Base-by-base conservation (phyloP, 1,284 basidiomycete species). In the Apiotrichum gamsii region DNA sequence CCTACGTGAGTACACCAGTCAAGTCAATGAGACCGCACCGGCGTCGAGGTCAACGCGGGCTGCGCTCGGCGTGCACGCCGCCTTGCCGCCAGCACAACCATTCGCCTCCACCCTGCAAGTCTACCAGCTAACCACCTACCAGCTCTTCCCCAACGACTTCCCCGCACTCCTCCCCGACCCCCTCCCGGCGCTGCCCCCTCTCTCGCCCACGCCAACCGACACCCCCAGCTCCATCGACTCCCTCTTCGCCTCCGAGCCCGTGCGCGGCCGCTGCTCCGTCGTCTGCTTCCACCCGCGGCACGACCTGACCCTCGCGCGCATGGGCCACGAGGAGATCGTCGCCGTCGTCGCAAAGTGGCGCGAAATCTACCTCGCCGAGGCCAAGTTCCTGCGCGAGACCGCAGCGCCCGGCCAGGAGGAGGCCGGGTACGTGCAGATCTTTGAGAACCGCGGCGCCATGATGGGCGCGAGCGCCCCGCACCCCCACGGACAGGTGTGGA, bases 401-500 rank as follows among this genome's bases (percentile, higher is more conserved):
- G 58, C 59, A 21, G 56, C 54, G 8, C 52, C 51, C 2, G 25
- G 25, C 25, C 8, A 6, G 6, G 25, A 28, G 25, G 75, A 84
- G 58, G 76, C 81, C 20, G 76, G 81, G 55, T 88, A 90, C 64
- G 82, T 93, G 37, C 90, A 91, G 69, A 88, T 93, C 34, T 93
- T 88, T 61, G 87, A 90, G 85, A 96, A 95, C 74, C 94, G 94
- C 71, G 93, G 91, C 6, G 74, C 83, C 3, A 90, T 91, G 74
- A 95, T 96, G 93, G 93, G 93, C 8, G 94, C 90, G 64, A 90
- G 87, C 10, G 96, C 95, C 62, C 90, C 91, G 18, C 93, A 96
- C 64, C 90, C 93, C 0, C 93, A 96, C 67, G 89, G 90, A 13
- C 93, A 96, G 72, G 81, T 85, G 14, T 94, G 90, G 89, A 86